A percentile compares a stretch with the other conserved stretches of the same genome.
Conservation (phyloP, 2,329 filamentous ascomycete genomes). For the Chaetomiaceae sp. region DNA sequence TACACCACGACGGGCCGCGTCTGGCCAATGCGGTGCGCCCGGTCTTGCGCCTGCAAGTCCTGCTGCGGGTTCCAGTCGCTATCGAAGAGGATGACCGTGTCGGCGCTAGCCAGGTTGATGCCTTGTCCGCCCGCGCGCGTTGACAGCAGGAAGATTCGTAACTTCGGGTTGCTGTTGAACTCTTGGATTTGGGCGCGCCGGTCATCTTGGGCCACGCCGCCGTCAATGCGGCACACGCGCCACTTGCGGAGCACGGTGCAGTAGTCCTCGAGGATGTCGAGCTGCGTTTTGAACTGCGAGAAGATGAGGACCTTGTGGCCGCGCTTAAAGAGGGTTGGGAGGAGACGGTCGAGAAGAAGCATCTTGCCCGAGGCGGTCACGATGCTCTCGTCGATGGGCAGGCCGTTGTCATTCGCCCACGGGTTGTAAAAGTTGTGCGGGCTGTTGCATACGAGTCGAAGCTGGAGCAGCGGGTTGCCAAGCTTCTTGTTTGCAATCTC, state of each 20-base stretch:
- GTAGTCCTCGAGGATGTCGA: constrained; percentile 88
- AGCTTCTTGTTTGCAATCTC: constrained; percentile 89
- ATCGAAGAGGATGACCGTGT: constrained; percentile 91
- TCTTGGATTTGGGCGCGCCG: constrained; percentile 65
- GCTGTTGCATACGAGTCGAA: constrained; percentile 85
- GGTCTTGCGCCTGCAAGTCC: constrained; percentile 93
- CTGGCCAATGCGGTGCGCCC: constrained; percentile 91
- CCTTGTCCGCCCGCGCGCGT: constrained; percentile 91
- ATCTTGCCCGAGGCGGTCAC: constrained; percentile 92
- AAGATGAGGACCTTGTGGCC: constrained; percentile 94
- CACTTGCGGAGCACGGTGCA: constrained; percentile 71
- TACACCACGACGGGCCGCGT: constrained; percentile 89
- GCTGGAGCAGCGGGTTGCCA: constrained; percentile 87
- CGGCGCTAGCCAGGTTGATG: constrained; percentile 87
- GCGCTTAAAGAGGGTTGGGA: constrained; percentile 66
- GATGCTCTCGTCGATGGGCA: constrained; percentile 69
- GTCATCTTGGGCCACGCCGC: constrained; percentile 70
- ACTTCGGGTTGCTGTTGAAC: constrained; percentile 62
- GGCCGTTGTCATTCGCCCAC: constrained; percentile 58
- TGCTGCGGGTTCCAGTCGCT: constrained; percentile 93
- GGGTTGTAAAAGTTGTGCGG: constrained; percentile 97
- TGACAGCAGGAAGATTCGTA: constrained; percentile 78
- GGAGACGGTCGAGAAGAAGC: constrained; percentile 82
- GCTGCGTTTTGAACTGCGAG: constrained; percentile 90
- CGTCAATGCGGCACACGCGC: constrained; percentile 86